Evolutionary conservation across 106 monocot species (phyloP).

Genomic region (Iris macrosiphon): DNA sequence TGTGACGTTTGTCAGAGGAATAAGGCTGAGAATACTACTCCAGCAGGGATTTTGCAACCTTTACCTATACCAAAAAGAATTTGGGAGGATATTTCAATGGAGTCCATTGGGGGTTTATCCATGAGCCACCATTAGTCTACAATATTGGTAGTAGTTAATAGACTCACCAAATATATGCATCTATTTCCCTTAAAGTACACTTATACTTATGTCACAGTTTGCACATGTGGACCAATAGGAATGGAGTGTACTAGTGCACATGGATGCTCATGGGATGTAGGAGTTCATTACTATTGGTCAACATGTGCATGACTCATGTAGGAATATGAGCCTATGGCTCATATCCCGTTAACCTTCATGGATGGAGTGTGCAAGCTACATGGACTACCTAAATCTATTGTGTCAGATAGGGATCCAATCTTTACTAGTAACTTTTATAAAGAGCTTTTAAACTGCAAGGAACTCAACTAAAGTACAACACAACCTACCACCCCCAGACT

Average conservation of each 20-base stretch:
- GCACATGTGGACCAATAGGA: no score
- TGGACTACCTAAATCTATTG: neutral
- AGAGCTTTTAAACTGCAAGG: neutral
- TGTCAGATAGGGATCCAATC: neutral
- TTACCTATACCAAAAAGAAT: slow-evolving; percentile 2
- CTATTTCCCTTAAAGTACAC: neutral
- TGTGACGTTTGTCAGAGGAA: neutral
- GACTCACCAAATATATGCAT: neutral
- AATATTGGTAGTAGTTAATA: slow-evolving; percentile 6
- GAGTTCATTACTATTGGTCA: no score
- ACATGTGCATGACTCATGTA: no score
- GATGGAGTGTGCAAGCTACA: neutral
- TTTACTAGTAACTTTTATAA: neutral
- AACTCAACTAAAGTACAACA: neutral
- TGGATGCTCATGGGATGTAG: no score
- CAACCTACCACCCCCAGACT: neutral
- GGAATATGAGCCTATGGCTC: no score
- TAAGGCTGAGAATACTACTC: neutral
- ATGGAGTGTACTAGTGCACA: no score
- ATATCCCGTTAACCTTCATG: no score
- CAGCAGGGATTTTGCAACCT: slow-evolving; percentile 1
- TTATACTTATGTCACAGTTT: neutral
- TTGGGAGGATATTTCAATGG: slow-evolving; percentile 6
- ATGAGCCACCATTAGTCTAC: neutral
- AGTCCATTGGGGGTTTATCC: slow-evolving; percentile 1